Base-by-base conservation (phyloP, 495 filamentous ascomycete species). In the Monascus purpureus region DNA sequence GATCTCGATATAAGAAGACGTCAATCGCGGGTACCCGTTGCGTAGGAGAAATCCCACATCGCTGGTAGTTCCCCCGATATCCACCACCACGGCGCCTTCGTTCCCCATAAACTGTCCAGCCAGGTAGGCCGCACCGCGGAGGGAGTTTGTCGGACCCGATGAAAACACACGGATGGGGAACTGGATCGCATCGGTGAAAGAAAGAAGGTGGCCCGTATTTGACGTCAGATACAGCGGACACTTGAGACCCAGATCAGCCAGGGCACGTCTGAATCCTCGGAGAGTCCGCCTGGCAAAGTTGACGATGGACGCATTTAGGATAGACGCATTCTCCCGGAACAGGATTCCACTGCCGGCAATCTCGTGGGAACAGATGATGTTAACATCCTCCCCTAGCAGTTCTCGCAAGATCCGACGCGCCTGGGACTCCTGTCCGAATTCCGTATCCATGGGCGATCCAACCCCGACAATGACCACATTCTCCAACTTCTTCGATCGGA, bases 101-200 rank as follows among this genome's bases (percentile, higher is more conserved):
- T 29, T 47, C 1, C 38, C 32, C 9, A 29, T 8, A 8, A 13
- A n/a, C 6, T 41, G 11, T 1, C 29, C 28, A 6, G 52, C 13
- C 8, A 67, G 46, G 26, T 66, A 59, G 16, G 59, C 63, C 4
- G 63, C 64, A 17, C 67, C 67, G 7, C 61, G 55, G 40, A 68
- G 65, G 23, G 57, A 63, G 36, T 72, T 72, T 9, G 67, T 69
- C 4, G 67, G 60, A 0, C 67, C 65, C n/a, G 59, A 65, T 3
- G 56, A 58, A 33, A 69, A 72, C 9, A 63, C 66, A 6, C 56
- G 46, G 29, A 72, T 65, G 1, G 67, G 67, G 22, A 61, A 42
- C n/a, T 53, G 46, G 0, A 59, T 47, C 3, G 67, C 65, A 1
- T 54, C 54, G 3, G 41, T 48, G 7, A 52, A 53, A 29, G 54